These are phyloP conservation scores for Penicillium polonicum DNA, from an alignment of 2,329 filamentous ascomycete species.

Conservation along the genomic window DNA sequence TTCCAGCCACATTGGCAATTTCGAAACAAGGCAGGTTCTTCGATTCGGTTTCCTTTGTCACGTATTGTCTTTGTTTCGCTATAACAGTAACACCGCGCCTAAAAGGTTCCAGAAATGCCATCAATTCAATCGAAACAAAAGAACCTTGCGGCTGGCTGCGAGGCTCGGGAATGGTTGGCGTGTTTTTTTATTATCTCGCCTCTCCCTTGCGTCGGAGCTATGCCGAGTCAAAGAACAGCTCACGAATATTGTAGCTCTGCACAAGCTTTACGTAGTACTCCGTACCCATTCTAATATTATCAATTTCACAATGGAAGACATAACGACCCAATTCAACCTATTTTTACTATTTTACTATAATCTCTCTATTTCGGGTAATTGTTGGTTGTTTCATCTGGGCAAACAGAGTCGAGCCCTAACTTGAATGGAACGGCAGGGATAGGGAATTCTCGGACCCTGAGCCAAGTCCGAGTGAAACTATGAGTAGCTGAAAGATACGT, in stretches of 20 bases:
- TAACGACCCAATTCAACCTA: background rate
- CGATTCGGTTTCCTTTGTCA: background rate
- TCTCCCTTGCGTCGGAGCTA: slow-evolving; percentile 28
- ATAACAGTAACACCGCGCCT: background rate
- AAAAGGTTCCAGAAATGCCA: background rate
- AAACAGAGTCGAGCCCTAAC: background rate
- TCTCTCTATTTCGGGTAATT: background rate
- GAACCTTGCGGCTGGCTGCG: slow-evolving; percentile 16
- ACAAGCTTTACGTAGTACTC: background rate
- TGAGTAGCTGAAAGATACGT: background rate
- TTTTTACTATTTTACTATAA: background rate
- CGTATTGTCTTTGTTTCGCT: background rate
- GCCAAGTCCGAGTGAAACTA: background rate
- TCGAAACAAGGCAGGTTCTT: background rate
- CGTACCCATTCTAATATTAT: slow-evolving; percentile 7
- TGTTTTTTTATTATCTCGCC: slow-evolving; percentile 7
- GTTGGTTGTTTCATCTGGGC: background rate
- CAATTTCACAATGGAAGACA: background rate
- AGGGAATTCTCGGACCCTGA: background rate
- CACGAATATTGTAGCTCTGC: slow-evolving; percentile 3
- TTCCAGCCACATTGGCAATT: background rate
- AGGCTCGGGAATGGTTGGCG: slow-evolving; percentile 13
- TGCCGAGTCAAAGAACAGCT: slow-evolving; percentile 15
- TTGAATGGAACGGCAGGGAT: background rate
- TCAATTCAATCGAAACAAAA: background rate